phyloP scores from a whole-genome alignment of 179 eudicot genomes.

The Spergularia azorica region DNA sequence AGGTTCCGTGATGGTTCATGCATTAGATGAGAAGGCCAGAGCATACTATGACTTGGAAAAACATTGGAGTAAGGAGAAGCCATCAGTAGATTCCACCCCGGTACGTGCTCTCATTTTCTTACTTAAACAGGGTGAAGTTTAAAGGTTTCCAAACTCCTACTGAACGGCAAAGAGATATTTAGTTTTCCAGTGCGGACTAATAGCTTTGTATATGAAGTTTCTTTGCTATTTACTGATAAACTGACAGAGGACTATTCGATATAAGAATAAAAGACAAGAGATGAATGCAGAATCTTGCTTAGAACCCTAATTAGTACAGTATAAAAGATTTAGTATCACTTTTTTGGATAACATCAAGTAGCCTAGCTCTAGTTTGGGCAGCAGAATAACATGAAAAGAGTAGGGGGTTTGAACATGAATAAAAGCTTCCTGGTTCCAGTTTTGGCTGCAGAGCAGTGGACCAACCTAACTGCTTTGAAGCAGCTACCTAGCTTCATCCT shows the following conservation, averaged over 20 bases:
- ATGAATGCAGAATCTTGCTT: no score
- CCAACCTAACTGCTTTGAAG: background rate
- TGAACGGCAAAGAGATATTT: background rate
- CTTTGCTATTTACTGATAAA: background rate
- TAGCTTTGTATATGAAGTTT: background rate
- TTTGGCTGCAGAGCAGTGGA: background rate
- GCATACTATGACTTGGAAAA: slow-evolving; percentile 87
- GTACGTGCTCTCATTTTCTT: slow-evolving; percentile 31
- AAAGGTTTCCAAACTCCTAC: background rate
- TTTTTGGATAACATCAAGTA: no score
- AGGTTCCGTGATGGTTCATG: slow-evolving; percentile 86
- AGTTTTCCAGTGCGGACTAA: background rate
- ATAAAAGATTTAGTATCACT: no score
- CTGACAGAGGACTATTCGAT: background rate
- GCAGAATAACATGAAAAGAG: no score
- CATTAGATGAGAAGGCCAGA: slow-evolving; percentile 94
- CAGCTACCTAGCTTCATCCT: no score
- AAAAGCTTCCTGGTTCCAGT: background rate
- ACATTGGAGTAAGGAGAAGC: slow-evolving; percentile 52
- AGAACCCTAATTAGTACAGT: no score
- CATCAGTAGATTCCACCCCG: slow-evolving; percentile 48
- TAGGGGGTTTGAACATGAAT: no score
- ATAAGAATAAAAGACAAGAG: background rate
- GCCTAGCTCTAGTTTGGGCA: no score
- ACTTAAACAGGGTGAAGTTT: background rate